Evolutionary conservation across 169 alveolate species (phyloP).

Genomic region (Pseudocohnilembus persalinus): DNA sequence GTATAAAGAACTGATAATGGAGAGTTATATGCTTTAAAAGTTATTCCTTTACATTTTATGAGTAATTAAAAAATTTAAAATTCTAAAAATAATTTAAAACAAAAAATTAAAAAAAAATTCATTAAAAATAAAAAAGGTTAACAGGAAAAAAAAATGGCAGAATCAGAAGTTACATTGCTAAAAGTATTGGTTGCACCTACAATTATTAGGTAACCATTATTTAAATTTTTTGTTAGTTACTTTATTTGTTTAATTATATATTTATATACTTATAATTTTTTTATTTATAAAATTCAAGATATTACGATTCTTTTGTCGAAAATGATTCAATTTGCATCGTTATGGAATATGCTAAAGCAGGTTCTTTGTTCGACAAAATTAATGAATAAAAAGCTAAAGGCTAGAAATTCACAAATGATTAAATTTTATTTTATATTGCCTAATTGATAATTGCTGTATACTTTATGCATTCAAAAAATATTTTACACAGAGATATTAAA

Average conservation of each 20-base stretch:
- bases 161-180: constrained; percentile 64
- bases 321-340: constrained; percentile 65
- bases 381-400: constrained; percentile 48
- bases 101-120: too few species aligned
- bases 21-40: constrained; percentile 61
- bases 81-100: too few species aligned
- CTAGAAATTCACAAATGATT: constrained; percentile 48
- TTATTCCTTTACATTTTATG: not conserved
- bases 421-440: constrained; percentile 67
- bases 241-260: not conserved
- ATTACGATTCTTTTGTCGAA: constrained; percentile 74
- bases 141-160: constrained; percentile 57
- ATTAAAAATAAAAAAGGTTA: constrained; percentile 23
- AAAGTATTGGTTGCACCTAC: constrained; percentile 78
- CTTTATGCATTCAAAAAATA: constrained; percentile 84
- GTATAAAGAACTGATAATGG: constrained; percentile 57
- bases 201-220: constrained; percentile 25
- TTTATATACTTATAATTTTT: too few species aligned
- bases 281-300: constrained; percentile 39
- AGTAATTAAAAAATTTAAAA: not conserved
- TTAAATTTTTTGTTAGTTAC: not conserved
- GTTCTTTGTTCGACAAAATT: constrained; percentile 63
- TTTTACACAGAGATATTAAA: constrained; percentile 91
- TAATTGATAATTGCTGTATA: constrained; percentile 76
- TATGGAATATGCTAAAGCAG: constrained; percentile 88